These are phyloP conservation scores for Leptographium flavum DNA, from an alignment of 2,329 filamentous ascomycete genomes.

Conservation along the genomic window DNA sequence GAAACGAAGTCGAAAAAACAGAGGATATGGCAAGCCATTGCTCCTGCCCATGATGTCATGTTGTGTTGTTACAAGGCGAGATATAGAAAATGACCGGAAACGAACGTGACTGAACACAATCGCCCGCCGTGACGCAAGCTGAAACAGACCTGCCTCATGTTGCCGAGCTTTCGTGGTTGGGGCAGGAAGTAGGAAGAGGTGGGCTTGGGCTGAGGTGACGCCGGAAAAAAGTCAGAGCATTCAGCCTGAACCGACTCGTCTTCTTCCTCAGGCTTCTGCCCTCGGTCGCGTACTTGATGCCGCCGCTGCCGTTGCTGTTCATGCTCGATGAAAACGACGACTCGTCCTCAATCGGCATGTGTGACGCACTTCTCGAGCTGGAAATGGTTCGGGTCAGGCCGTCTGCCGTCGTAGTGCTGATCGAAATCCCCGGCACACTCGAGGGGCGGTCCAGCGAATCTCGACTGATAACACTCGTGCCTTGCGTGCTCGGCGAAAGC, in stretches of 20 bases:
- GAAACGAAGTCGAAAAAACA: not conserved
- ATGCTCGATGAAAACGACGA: slow-evolving; percentile 15
- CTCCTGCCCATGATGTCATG: slow-evolving; percentile 1
- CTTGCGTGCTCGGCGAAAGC: slow-evolving; percentile 49
- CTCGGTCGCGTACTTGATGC: slow-evolving; percentile 21
- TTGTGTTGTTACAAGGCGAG: slow-evolving; percentile 1
- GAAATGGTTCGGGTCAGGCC: slow-evolving; percentile 17
- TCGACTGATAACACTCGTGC: slow-evolving; percentile 49
- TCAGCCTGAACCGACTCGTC: slow-evolving; percentile 49
- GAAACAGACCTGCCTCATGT: slow-evolving; percentile 3
- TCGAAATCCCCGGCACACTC: slow-evolving; percentile 21
- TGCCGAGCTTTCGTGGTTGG: slow-evolving; percentile 10
- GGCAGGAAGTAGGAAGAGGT: slow-evolving; percentile 17
- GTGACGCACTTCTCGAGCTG: slow-evolving; percentile 14
- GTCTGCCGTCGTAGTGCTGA: slow-evolving; percentile 19
- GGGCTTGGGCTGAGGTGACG: slow-evolving; percentile 32
- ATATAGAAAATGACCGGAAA: not conserved
- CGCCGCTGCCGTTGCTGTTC: slow-evolving; percentile 26
- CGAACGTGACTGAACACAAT: too few relatives aligned
- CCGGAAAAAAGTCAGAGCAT: slow-evolving; percentile 41
- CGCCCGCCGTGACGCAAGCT: too few relatives aligned
- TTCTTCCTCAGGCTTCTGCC: slow-evolving; percentile 43
- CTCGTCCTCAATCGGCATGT: slow-evolving; percentile 20
- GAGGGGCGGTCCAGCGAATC: slow-evolving; percentile 38
- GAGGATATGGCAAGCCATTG: not conserved